Percentiles rank a stretch among this genome's conserved stretches.
These are phyloP conservation scores for Singerocomus inundabilis DNA, from an alignment of 1,284 basidiomycete genomes.

Conservation along the genomic window DNA sequence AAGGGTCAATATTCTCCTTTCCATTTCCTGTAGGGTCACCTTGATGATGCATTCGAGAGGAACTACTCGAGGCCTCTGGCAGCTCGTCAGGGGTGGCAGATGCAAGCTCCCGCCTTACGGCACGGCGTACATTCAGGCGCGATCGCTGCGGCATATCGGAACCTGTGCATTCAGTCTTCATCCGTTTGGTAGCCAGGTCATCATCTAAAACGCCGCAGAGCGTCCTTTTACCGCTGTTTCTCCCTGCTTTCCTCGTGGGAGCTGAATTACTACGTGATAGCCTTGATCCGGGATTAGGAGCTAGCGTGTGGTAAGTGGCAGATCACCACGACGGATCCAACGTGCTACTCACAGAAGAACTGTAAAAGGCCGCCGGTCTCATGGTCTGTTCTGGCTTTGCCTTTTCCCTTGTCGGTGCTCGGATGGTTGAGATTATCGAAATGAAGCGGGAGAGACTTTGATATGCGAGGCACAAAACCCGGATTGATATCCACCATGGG, in stretches of 20 bases:
- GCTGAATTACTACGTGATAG: slow-evolving; percentile 30
- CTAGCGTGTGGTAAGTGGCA: slow-evolving; percentile 35
- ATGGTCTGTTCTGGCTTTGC: slow-evolving; percentile 41
- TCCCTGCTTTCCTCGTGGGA: slow-evolving; percentile 42
- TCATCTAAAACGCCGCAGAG: slow-evolving; percentile 66
- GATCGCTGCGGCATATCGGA: slow-evolving; percentile 35
- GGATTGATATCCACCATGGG: slow-evolving; percentile 84
- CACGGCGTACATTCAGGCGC: slow-evolving; percentile 18
- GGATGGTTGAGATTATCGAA: slow-evolving; percentile 29
- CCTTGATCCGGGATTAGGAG: slow-evolving; percentile 43
- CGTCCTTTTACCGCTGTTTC: slow-evolving; percentile 70
- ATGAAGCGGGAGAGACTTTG: slow-evolving; percentile 40
- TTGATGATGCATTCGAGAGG: slow-evolving; percentile 36
- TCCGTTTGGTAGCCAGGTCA: slow-evolving; percentile 53
- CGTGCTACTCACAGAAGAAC: slow-evolving; percentile 58
- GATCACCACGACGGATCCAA: slow-evolving; percentile 26
- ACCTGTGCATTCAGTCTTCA: slow-evolving; percentile 35
- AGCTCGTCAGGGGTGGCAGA: slow-evolving; percentile 21
- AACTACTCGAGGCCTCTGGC: slow-evolving; percentile 41
- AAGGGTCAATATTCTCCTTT: slow-evolving; percentile 42
- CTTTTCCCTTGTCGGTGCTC: slow-evolving; percentile 38
- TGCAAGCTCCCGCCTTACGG: slow-evolving; percentile 18
- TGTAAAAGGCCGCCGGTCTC: slow-evolving; percentile 46
- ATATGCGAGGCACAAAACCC: slow-evolving; percentile 52
- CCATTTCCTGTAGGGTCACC: slow-evolving; percentile 40